Base-by-base conservation (phyloP, 768 basidiomycete species). In the Psilocybe subaeruginosa region DNA sequence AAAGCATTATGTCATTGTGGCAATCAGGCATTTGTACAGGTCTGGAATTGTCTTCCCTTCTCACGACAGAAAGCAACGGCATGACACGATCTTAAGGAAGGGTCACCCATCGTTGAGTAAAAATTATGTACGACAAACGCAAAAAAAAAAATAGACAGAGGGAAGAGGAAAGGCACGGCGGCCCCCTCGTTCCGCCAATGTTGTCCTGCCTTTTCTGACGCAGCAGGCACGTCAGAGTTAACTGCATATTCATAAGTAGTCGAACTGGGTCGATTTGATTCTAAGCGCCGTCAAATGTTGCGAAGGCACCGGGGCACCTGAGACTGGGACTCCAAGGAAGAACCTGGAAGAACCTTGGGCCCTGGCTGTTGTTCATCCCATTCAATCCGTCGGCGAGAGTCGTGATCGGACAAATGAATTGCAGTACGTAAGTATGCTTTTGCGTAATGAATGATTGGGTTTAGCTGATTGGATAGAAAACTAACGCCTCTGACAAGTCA, bases 181-280 rank as follows among this genome's bases (percentile, higher is more conserved):
- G 41, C 41, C 37, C 11, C 41, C n/a, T 12, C n/a, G 41, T 43
- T 16, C 41, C 41, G 41, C n/a, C n/a, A 43, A 5, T n/a, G 14
- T 14, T 39, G 8, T 39, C 37, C 7, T 39, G 41, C 7, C 8
- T 12, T 43, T 5, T 12, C 41, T n/a, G n/a, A 14, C 41, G 41
- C 33, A 43, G n/a, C 41, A 43, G 41, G 41, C 41, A 43, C 41
- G 41, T n/a, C 41, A 43, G 4, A 43, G n/a, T 12, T 43, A 12
- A 5, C 41, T 19, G 17, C 23, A 31, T 50, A 19, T 27, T 23
- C 48, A 8, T 17, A 9, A 29, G 52, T 17, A 56, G n/a, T 6
- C 55, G 57, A 58, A 48, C 57, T 39, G 35, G 57, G 31, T 58
- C 49, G 48, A 33, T 58, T 58, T 58, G 37, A 35, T 23, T 23